These are phyloP conservation scores for Lactifluus subvellereus DNA, from an alignment of 768 basidiomycete genomes.

Conservation along the genomic window DNA sequence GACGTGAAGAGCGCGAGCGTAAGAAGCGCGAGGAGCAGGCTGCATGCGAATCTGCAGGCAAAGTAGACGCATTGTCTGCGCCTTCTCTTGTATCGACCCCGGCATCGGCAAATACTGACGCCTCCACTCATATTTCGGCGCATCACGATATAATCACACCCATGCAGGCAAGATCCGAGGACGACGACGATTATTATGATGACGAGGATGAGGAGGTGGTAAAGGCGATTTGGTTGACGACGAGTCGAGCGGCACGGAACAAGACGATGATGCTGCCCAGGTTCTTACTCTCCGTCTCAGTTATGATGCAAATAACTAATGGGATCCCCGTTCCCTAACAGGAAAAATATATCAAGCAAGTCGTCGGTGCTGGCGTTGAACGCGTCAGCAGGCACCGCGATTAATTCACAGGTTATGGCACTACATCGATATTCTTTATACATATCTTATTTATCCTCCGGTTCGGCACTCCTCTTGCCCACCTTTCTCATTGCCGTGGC, in stretches of 20 bases:
- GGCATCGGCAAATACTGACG: background rate
- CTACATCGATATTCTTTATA: slow-evolving; percentile 4
- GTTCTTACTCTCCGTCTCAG: slow-evolving; percentile 25
- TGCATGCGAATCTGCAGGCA: slow-evolving; percentile 28
- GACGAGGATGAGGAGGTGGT: slow-evolving; percentile 16
- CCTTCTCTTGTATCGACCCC: background rate
- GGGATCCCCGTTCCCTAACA: background rate
- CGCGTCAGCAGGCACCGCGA: slow-evolving; percentile 24
- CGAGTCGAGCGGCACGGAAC: slow-evolving; percentile 17
- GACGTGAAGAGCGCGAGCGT: slow-evolving; percentile 51
- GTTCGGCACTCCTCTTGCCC: background rate
- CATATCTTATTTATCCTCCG: slow-evolving; percentile 3
- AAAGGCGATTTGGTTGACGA: slow-evolving; percentile 17
- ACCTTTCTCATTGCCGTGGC: background rate
- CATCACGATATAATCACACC: background rate
- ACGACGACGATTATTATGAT: slow-evolving; percentile 27
- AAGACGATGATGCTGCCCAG: slow-evolving; percentile 29
- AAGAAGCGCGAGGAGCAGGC: slow-evolving; percentile 37
- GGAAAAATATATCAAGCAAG: slow-evolving; percentile 20
- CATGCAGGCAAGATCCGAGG: slow-evolving; percentile 11
- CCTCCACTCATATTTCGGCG: background rate
- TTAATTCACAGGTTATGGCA: background rate
- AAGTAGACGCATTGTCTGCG: slow-evolving; percentile 21
- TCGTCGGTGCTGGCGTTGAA: slow-evolving; percentile 24
- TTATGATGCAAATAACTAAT: background rate